These are phyloP conservation scores for Podila clonocystis DNA, from an alignment of 192 early-diverging fungal genomes.

Conservation along the genomic window DNA sequence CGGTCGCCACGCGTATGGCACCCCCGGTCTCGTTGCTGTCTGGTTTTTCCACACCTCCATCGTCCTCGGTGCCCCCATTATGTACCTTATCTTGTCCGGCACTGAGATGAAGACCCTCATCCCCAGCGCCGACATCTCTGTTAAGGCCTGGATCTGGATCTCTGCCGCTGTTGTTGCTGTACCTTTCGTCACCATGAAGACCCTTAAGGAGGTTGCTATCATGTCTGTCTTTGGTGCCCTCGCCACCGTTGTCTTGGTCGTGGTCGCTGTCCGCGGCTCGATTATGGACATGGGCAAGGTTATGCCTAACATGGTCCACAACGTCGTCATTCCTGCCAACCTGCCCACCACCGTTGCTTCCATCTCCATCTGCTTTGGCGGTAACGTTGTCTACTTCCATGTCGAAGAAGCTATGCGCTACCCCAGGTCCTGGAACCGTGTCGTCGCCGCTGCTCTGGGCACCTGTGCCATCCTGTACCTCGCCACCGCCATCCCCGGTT, in stretches of 20 bases:
- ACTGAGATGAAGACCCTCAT: conserved; percentile 72
- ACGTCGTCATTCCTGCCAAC: conserved; percentile 68
- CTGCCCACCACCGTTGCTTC: conserved; percentile 82
- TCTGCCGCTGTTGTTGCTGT: conserved; percentile 67
- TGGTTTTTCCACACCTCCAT: conserved; percentile 73
- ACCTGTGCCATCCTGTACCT: conserved; percentile 78
- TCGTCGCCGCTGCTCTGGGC: conserved; percentile 67
- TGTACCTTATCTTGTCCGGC: conserved; percentile 82
- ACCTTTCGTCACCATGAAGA: conserved; percentile 80
- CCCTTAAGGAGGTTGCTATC: conserved; percentile 83
- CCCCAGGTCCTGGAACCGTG: conserved; percentile 73
- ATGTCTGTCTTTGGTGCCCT: conserved; percentile 80
- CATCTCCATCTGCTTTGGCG: conserved; percentile 86
- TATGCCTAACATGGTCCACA: conserved; percentile 51
- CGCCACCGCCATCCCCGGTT: conserved; percentile 75
- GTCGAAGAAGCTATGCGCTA: conserved; percentile 85
- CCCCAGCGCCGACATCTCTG: conserved; percentile 39
- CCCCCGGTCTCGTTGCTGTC: conserved; percentile 66
- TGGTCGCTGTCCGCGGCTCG: conserved; percentile 73
- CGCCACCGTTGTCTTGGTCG: conserved; percentile 75
- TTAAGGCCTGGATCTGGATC: conserved; percentile 72
- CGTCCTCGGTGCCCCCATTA: conserved; percentile 73
- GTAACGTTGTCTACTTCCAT: conserved; percentile 85
- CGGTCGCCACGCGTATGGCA: conserved; percentile 78
- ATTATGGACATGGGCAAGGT: conserved; percentile 56